These are phyloP conservation scores for Proliferodiscus dingleyae DNA, from an alignment of 2,329 filamentous ascomycete species.

Conservation along the genomic window DNA sequence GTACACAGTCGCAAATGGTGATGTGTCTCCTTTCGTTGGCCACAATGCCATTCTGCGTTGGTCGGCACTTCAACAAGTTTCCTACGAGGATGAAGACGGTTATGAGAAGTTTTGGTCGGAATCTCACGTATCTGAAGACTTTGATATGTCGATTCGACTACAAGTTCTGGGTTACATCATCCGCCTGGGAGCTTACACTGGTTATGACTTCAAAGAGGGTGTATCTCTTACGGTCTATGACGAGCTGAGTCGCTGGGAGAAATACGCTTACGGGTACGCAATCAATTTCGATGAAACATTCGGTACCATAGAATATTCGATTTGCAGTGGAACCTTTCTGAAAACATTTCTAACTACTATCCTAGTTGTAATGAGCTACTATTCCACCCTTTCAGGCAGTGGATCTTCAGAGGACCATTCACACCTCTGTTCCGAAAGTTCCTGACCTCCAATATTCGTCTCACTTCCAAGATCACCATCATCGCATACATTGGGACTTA, in stretches of 20 bases:
- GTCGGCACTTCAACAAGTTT: conserved; percentile 56
- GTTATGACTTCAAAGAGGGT: conserved; percentile 66
- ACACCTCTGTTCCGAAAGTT: conserved; percentile 59
- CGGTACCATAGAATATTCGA: no score
- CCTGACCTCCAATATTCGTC: conserved; percentile 53
- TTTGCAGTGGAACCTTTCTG: background rate
- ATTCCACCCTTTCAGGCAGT: conserved; percentile 61
- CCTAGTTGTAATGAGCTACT: conserved; percentile 57
- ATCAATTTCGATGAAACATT: no score
- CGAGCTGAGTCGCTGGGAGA: conserved; percentile 67
- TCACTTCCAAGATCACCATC: conserved; percentile 66
- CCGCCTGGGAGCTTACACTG: conserved; percentile 63
- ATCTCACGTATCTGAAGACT: conserved; percentile 70
- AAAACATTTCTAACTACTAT: background rate
- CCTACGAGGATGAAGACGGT: conserved; percentile 47
- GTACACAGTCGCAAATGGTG: conserved; percentile 65
- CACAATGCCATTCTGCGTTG: conserved; percentile 73
- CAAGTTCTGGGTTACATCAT: conserved; percentile 66
- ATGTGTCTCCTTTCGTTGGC: conserved; percentile 65
- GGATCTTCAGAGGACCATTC: conserved; percentile 58
- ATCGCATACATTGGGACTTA: conserved; percentile 59
- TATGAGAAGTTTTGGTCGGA: conserved; percentile 67
- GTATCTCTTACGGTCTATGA: conserved; percentile 70
- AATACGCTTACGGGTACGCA: conserved; percentile 58
- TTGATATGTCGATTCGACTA: conserved; percentile 68